Evolutionary conservation across 2,329 filamentous ascomycete genomes (phyloP), one percentile per base, ranked within the genome.

Genomic region (Lachnellula cervina): DNA sequence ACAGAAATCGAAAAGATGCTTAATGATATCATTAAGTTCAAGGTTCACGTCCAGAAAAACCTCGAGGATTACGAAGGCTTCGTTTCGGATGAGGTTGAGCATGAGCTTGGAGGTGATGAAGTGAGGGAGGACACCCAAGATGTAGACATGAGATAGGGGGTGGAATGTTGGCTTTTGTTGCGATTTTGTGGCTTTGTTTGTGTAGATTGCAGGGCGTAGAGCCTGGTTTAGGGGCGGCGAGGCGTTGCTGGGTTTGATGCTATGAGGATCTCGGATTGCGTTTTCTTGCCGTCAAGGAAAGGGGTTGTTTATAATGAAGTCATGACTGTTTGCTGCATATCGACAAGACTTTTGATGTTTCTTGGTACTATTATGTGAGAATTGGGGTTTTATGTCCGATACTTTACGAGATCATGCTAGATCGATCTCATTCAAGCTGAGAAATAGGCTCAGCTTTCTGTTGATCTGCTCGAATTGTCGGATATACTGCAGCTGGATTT

Each of bases 1-100:
- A 96, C 91, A 0, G 92, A 97, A 71, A 90, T 97, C 66, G 94
- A 97, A 75, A 87, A 86, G 66, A 96, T 97, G 83, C 77, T 99
- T 58, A 96, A 97, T 74, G 92, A 97, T 69, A 88, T 97, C 59
- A 96, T 97, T 76, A 92, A 95, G 68, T 97, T 99, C 82, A 99
- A 99, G 76, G 89, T 99, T 62, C 92, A 97, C 68, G 80, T 99
- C 51, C 94, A 99, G 72, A 92, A 91, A 75, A 87, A 85, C 57
- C 77, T 99, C 52, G 93, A 97, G 70, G 90, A 94, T 68, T 97
- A 96, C 71, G 94, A 99, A 74, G 85, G 86, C 54, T 96, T 97
- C 69, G 90, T 97, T 6, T 87, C 89, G 2, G 89, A 96, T 62
- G 93, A 97, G 74, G 85, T 97, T n/a, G 90, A 96, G 75, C 83